A percentile compares a stretch with the other conserved stretches of the same genome.
These are phyloP conservation scores for Cadophora malorum DNA, from an alignment of 2,329 filamentous ascomycete genomes.

Conservation along the genomic window DNA sequence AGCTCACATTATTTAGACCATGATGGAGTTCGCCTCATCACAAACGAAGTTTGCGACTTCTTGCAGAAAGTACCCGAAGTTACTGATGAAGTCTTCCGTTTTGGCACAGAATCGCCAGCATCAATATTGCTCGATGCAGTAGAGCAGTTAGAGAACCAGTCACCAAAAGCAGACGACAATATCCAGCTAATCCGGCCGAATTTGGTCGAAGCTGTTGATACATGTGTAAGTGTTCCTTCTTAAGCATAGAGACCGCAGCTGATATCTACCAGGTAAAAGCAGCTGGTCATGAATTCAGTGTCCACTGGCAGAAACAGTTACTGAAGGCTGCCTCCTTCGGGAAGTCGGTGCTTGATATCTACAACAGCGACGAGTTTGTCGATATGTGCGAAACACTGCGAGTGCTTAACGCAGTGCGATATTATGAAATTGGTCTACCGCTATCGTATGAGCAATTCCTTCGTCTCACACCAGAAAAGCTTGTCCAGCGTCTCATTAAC, in stretches of 20 bases:
- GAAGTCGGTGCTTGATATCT: slow-evolving; percentile 95
- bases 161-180: slow-evolving; percentile 95
- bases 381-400: slow-evolving; percentile 96
- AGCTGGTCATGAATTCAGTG: slow-evolving; percentile 88
- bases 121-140: slow-evolving; percentile 94
- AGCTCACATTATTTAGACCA: slow-evolving; percentile 54
- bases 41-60: slow-evolving; percentile 95
- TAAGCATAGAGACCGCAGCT: slow-evolving; percentile 21
- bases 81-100: slow-evolving; percentile 86
- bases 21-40: slow-evolving; percentile 89
- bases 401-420: slow-evolving; percentile 90
- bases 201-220: slow-evolving; percentile 91
- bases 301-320: slow-evolving; percentile 92
- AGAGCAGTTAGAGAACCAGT: slow-evolving; percentile 88
- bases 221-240: slow-evolving; percentile 60
- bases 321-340: slow-evolving; percentile 97
- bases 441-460: slow-evolving; percentile 94
- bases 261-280: slow-evolving; percentile 66
- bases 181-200: slow-evolving; percentile 91
- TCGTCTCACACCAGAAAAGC: slow-evolving; percentile 83
- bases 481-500: slow-evolving; percentile 86
- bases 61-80: slow-evolving; percentile 90
- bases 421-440: slow-evolving; percentile 88
- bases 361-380: slow-evolving; percentile 98
- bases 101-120: slow-evolving; percentile 86